Conservation (phyloP, 768 basidiomycete genomes). For the Phallus indusiatus region DNA sequence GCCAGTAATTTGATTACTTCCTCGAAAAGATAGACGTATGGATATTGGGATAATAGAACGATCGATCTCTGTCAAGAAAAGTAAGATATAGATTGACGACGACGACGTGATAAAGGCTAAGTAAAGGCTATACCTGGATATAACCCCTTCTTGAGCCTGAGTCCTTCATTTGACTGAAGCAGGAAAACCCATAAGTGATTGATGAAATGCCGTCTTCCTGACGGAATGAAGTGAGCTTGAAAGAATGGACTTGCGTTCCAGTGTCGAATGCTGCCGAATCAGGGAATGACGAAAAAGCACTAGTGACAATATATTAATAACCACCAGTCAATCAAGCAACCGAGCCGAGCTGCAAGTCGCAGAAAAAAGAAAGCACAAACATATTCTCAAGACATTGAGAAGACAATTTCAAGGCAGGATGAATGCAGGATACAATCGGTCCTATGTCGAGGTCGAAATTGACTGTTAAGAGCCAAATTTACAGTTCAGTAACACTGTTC, state of each 20-base stretch:
- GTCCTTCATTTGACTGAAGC: slow-evolving; percentile 68
- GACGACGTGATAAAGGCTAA: too few species aligned
- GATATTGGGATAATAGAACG: slow-evolving; percentile 70
- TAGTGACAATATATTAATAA: too few species aligned
- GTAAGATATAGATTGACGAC: too few species aligned
- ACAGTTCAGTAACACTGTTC: slow-evolving; percentile 1
- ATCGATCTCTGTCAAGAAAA: slow-evolving; percentile 50
- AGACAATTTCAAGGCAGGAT: slow-evolving; percentile 55
- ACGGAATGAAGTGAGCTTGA: slow-evolving; percentile 26
- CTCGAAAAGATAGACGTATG: slow-evolving; percentile 73
- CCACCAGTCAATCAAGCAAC: neutral
- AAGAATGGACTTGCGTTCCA: slow-evolving; percentile 77
- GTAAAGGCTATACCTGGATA: slow-evolving; percentile 45
- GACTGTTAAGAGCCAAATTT: slow-evolving; percentile 34
- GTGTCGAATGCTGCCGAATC: slow-evolving; percentile 82
- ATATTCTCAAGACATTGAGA: slow-evolving; percentile 73
- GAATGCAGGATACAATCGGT: slow-evolving; percentile 63
- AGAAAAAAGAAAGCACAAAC: slow-evolving; percentile 34
- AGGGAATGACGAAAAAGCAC: slow-evolving; percentile 88
- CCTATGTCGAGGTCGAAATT: slow-evolving; percentile 87
- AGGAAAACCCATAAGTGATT: slow-evolving; percentile 59
- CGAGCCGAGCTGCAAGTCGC: neutral
- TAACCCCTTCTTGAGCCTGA: slow-evolving; percentile 65
- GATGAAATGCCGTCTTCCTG: slow-evolving; percentile 38
- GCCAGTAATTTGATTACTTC: slow-evolving; percentile 64